Percentiles rank a stretch among this genome's conserved stretches.
Evolutionary conservation across 345 rosid species (phyloP).

Genomic region (Syzygium jambos): DNA sequence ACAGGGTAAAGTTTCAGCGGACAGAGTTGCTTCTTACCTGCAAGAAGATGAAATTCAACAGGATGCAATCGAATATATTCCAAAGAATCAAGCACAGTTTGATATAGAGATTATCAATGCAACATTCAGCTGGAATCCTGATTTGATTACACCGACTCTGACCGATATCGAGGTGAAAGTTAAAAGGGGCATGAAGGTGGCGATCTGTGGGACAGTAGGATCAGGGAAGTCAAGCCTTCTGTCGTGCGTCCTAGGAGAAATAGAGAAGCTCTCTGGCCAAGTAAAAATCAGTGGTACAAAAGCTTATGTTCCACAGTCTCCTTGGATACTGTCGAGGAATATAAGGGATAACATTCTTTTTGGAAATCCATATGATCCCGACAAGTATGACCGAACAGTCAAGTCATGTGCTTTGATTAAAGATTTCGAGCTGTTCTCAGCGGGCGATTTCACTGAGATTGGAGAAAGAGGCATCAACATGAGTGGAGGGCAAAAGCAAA

Average conservation of each 20-base stretch:
- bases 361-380: constrained; percentile 46
- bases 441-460: constrained; percentile 82
- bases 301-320: constrained; percentile 86
- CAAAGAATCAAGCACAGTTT: constrained; percentile 27
- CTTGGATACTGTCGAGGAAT: constrained; percentile 84
- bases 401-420: constrained; percentile 71
- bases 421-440: constrained; percentile 75
- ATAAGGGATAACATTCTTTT: constrained; percentile 80
- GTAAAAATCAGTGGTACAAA: constrained; percentile 72
- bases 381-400: constrained; percentile 52
- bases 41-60: constrained; percentile 69
- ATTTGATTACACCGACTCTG: constrained; percentile 43
- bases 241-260: constrained; percentile 73
- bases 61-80: constrained; percentile 42
- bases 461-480: constrained; percentile 96
- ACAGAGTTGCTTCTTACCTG: constrained; percentile 69
- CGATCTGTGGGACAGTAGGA: constrained; percentile 84
- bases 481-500: constrained; percentile 98
- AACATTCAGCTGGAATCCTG: constrained; percentile 66
- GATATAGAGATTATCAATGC: constrained; percentile 59
- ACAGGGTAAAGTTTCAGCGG: constrained; percentile 78
- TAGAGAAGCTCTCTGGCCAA: constrained; percentile 56
- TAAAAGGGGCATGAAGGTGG: constrained; percentile 77
- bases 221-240: constrained; percentile 90
- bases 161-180: constrained; percentile 51